phyloP scores from a whole-genome alignment of 768 basidiomycete species.

The Termitomyces sp. region DNA sequence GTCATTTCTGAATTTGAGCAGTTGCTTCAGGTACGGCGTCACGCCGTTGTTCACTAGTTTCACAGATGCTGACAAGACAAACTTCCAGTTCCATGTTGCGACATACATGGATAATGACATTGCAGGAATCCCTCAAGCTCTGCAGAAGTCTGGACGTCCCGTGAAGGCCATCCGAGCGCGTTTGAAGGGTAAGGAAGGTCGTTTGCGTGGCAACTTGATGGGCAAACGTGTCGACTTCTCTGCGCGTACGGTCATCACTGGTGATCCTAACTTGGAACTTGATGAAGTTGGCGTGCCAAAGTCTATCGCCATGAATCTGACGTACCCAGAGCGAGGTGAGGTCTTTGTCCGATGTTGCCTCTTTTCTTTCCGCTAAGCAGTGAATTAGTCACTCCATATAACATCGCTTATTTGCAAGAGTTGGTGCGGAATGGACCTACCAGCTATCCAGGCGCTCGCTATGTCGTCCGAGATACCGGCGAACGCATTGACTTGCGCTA shows the following conservation, averaged over 20 bases:
- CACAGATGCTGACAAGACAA: not conserved
- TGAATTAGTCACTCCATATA: conserved; percentile 86
- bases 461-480: conserved; percentile 94
- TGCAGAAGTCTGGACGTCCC: conserved; percentile 96
- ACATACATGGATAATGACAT: conserved; percentile 99
- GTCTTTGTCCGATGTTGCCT: not conserved
- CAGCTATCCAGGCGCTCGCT: conserved; percentile 92
- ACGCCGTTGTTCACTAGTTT: not conserved
- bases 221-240: conserved; percentile 99
- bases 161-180: conserved; percentile 98
- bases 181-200: conserved; percentile 97
- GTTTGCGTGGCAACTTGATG: conserved; percentile 97
- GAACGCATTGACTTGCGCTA: conserved; percentile 96
- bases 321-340: conserved; percentile 92
- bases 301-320: conserved; percentile 96
- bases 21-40: conserved; percentile 67
- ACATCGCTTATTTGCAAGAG: conserved; percentile 90
- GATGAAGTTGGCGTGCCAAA: conserved; percentile 96
- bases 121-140: conserved; percentile 93
- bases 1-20: conserved; percentile 96
- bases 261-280: conserved; percentile 93
- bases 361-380: conserved; percentile 5
- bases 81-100: conserved; percentile 89
- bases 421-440: conserved; percentile 94
- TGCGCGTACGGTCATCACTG: conserved; percentile 97